Percentiles rank a stretch among this genome's conserved stretches.
phyloP scores from a whole-genome alignment of 768 basidiomycete species.

The Pleurotus citrinopileatus region DNA sequence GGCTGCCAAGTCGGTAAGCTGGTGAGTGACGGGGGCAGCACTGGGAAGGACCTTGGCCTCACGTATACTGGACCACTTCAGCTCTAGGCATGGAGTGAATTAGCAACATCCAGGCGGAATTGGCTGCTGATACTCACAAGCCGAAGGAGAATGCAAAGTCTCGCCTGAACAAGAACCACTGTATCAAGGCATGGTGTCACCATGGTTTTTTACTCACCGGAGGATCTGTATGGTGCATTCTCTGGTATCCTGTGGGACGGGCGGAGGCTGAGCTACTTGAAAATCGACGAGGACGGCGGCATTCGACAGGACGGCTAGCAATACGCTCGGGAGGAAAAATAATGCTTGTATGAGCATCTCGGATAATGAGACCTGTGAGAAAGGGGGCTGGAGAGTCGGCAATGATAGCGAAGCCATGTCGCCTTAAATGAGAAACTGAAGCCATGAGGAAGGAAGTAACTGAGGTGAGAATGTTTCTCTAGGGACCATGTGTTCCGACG shows the following conservation, averaged over 20 bases:
- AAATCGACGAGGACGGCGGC: slow-evolving; percentile 57
- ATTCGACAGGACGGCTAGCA: slow-evolving; percentile 9
- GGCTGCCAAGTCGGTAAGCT: slow-evolving; percentile 33
- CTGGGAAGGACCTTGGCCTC: slow-evolving; percentile 21
- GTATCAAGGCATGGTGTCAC: neutral
- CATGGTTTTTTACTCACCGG: slow-evolving; percentile 38
- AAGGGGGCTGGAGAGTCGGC: neutral
- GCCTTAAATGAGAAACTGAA: neutral
- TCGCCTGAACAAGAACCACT: slow-evolving; percentile 38
- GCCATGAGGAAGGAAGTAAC: slow-evolving; percentile 6
- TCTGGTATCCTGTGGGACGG: slow-evolving; percentile 56
- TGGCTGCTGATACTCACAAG: too few relatives aligned
- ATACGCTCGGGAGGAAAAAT: neutral
- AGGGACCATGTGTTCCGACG: neutral
- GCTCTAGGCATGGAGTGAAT: slow-evolving; percentile 38
- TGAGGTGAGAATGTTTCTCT: slow-evolving; percentile 5
- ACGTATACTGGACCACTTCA: slow-evolving; percentile 64
- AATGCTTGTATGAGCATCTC: neutral
- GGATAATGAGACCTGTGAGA: neutral
- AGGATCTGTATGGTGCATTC: slow-evolving; percentile 66
- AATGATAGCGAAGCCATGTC: neutral
- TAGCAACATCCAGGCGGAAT: too few relatives aligned
- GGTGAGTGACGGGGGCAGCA: neutral
- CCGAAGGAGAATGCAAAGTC: slow-evolving; percentile 76
- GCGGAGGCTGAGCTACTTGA: slow-evolving; percentile 72